Conservation (phyloP, 352 stramenopile genomes). For the Pythium aquatile region DNA sequence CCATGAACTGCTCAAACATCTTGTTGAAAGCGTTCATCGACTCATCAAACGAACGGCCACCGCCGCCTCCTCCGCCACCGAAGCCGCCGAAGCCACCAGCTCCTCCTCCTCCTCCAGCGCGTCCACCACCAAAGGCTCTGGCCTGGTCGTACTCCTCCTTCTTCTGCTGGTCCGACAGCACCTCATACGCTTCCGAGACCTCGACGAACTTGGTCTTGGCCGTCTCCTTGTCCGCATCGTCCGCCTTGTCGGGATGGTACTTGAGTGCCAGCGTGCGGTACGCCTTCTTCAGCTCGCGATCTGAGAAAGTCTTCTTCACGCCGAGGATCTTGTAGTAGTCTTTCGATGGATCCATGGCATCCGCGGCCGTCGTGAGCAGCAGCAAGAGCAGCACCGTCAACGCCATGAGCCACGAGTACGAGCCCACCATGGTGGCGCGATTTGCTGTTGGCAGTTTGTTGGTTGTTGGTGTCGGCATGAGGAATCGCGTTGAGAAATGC, state of each 20-base stretch:
- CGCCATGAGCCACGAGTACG: slow-evolving; percentile 22
- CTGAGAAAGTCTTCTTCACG: slow-evolving; percentile 65
- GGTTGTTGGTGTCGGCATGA: not conserved
- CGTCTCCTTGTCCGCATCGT: slow-evolving; percentile 73
- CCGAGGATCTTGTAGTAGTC: slow-evolving; percentile 86
- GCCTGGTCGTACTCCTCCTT: slow-evolving; percentile 89
- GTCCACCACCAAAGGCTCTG: slow-evolving; percentile 38
- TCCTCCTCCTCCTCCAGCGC: slow-evolving; percentile 14
- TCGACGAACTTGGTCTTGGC: slow-evolving; percentile 92
- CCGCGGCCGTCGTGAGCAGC: slow-evolving; percentile 18
- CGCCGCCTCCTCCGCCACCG: slow-evolving; percentile 26
- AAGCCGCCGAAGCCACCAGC: slow-evolving; percentile 30
- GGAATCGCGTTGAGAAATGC: not conserved
- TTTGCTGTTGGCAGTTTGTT: not conserved
- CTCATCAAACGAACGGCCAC: slow-evolving; percentile 44
- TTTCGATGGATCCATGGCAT: slow-evolving; percentile 62
- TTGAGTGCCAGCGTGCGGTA: slow-evolving; percentile 90
- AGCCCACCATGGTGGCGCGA: slow-evolving; percentile 14
- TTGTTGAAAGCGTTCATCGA: slow-evolving; percentile 78
- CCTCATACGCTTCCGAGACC: slow-evolving; percentile 91
- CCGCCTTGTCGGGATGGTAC: slow-evolving; percentile 87
- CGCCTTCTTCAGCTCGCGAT: slow-evolving; percentile 82
- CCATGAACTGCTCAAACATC: slow-evolving; percentile 90
- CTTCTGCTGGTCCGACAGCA: slow-evolving; percentile 89
- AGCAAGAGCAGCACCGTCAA: slow-evolving; percentile 27